Conservation (phyloP, 805 yeast genomes). For the Candida hispaniensis region DNA sequence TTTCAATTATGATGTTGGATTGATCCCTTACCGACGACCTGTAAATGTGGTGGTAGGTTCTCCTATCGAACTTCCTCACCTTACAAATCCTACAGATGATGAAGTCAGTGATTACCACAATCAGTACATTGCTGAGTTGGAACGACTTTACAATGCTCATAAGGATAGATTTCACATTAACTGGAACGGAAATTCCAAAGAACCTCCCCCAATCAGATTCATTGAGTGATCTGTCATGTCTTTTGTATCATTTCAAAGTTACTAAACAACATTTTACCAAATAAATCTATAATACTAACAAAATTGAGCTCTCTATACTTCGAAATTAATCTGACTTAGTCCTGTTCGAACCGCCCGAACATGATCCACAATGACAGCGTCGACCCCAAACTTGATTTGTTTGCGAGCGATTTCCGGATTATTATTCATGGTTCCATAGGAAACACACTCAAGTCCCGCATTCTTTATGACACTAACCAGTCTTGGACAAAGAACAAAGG, state of each 20-base stretch:
- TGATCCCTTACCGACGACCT: constrained; percentile 74
- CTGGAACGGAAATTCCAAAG: constrained; percentile 16
- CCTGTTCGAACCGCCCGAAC: constrained; percentile 89
- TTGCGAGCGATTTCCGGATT: constrained; percentile 71
- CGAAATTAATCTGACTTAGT: too few species aligned
- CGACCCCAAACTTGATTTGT: constrained; percentile 90
- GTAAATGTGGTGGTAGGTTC: constrained; percentile 54
- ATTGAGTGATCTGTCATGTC: constrained; percentile 4
- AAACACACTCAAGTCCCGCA: constrained; percentile 83
- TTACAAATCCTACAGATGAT: constrained; percentile 35
- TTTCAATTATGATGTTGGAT: constrained; percentile 84
- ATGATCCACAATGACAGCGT: constrained; percentile 95
- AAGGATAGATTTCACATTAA: constrained; percentile 33
- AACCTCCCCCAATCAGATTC: constrained; percentile 8
- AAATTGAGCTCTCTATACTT: too few species aligned
- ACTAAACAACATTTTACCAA: too few species aligned
- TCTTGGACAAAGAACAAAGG: constrained; percentile 82
- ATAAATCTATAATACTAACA: too few species aligned
- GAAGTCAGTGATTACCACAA: constrained; percentile 62
- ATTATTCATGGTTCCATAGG: constrained; percentile 79
- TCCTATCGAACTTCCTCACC: constrained; percentile 33
- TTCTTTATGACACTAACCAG: constrained; percentile 85
- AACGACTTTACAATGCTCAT: constrained; percentile 49
- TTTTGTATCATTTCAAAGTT: too few species aligned
- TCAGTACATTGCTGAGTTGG: constrained; percentile 39